A percentile compares a stretch with the other conserved stretches of the same genome.
Conservation (phyloP, 129 eudicot genomes). For the Centaurea solstitialis region DNA sequence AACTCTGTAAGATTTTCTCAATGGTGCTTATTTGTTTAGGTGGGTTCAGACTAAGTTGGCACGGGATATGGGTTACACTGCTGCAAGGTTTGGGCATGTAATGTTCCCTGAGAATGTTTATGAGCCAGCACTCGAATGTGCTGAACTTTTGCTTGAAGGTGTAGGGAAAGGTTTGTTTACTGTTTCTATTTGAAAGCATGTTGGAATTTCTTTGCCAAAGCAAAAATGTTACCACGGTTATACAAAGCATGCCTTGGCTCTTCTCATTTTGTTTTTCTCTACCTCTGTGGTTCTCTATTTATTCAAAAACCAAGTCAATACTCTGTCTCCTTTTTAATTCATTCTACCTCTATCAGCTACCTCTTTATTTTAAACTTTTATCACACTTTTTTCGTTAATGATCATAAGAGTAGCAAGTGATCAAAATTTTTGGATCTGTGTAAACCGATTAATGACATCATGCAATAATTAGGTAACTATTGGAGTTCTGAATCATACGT, state of each 20-base stretch:
- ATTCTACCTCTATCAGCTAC: no score
- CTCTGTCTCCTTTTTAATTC: no score
- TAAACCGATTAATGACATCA: neutral
- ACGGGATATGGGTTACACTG: constrained; percentile 87
- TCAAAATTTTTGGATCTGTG: neutral
- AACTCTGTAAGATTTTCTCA: constrained; percentile 38
- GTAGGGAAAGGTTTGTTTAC: constrained; percentile 82
- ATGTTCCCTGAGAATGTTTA: constrained; percentile 99
- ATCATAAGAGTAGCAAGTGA: no score
- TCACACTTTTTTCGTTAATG: no score
- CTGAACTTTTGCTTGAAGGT: constrained; percentile 88
- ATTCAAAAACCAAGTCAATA: no score
- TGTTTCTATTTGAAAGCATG: neutral
- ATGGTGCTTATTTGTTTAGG: constrained; percentile 56
- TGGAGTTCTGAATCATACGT: no score
- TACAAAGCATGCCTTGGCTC: neutral
- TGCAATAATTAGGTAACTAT: no score
- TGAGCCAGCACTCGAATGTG: constrained; percentile 92
- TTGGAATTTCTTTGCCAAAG: neutral
- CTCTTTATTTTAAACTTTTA: no score
- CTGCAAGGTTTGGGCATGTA: constrained; percentile 97
- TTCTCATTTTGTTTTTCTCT: no score
- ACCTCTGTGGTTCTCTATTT: no score
- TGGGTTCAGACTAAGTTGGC: constrained; percentile 98
- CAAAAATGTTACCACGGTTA: no score